A percentile compares a stretch with the other conserved stretches of the same genome.
These are phyloP conservation scores for Saccharomyces pastorianus DNA, from an alignment of 1,139 yeast genomes.

Conservation along the genomic window DNA sequence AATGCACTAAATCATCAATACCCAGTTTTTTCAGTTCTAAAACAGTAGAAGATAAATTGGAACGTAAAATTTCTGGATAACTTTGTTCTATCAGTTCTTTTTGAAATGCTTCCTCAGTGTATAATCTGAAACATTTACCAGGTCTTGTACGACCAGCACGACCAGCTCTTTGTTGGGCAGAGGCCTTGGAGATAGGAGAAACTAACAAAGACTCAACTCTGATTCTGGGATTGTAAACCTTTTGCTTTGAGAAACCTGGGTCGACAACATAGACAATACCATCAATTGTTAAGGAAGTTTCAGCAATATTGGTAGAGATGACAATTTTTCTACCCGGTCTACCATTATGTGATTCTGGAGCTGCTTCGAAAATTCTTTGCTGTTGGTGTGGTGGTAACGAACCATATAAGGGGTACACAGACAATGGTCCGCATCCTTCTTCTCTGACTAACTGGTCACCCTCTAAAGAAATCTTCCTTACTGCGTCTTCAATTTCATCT, in stretches of 20 bases:
- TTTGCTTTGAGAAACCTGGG: slow-evolving; percentile 95
- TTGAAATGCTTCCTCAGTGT: slow-evolving; percentile 94
- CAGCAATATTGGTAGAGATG: slow-evolving; percentile 91
- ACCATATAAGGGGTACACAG: slow-evolving; percentile 89
- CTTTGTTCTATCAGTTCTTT: slow-evolving; percentile 91
- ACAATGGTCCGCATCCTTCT: slow-evolving; percentile 79
- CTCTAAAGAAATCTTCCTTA: slow-evolving; percentile 77
- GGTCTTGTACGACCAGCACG: slow-evolving; percentile 99
- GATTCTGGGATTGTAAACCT: slow-evolving; percentile 92
- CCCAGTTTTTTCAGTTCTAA: slow-evolving; percentile 89
- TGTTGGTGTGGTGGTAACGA: slow-evolving; percentile 94
- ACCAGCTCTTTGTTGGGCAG: slow-evolving; percentile 98
- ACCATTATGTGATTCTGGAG: slow-evolving; percentile 57
- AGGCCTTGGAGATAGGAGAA: slow-evolving; percentile 93
- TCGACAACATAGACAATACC: slow-evolving; percentile 96
- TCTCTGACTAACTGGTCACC: slow-evolving; percentile 84
- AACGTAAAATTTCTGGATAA: slow-evolving; percentile 88
- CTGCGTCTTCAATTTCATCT: slow-evolving; percentile 97
- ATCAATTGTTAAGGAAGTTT: slow-evolving; percentile 93
- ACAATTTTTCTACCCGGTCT: slow-evolving; percentile 90
- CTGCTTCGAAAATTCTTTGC: slow-evolving; percentile 85
- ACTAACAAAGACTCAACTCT: slow-evolving; percentile 91
- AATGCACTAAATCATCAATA: slow-evolving; percentile 90
- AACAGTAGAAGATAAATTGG: slow-evolving; percentile 86
- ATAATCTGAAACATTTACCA: slow-evolving; percentile 92